Conservation (phyloP, 352 stramenopile genomes). For the Chrysophaeum taylorii region DNA sequence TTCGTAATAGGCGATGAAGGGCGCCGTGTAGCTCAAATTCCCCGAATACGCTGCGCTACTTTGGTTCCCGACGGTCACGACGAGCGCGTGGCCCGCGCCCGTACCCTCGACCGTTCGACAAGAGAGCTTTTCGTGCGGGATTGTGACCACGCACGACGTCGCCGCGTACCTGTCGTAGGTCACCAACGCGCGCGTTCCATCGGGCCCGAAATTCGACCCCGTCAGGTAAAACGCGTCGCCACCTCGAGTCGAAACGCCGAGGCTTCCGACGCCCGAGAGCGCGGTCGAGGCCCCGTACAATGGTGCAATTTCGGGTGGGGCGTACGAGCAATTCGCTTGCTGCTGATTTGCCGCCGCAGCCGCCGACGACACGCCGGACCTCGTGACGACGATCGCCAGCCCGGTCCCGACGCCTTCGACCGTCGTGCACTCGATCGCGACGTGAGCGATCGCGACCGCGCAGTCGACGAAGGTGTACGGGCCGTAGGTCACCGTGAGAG, state of each 20-base stretch:
- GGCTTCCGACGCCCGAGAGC: too few relatives aligned
- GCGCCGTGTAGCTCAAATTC: not conserved
- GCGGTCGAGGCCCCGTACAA: too few relatives aligned
- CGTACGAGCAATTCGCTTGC: too few relatives aligned
- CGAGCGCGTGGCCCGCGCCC: slow-evolving; percentile 11
- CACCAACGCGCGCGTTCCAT: not conserved
- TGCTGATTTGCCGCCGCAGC: too few relatives aligned
- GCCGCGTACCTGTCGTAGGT: slow-evolving; percentile 15
- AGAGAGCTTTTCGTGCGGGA: not conserved
- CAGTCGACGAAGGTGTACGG: not conserved
- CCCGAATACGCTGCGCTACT: not conserved
- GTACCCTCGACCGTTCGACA: slow-evolving; percentile 7
- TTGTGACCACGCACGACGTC: slow-evolving; percentile 11
- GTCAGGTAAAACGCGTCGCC: not conserved
- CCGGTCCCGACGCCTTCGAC: not conserved
- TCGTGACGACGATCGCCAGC: not conserved
- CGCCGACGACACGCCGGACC: not conserved
- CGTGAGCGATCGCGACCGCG: slow-evolving; percentile 10
- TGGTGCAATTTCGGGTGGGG: too few relatives aligned
- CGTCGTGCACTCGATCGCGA: slow-evolving; percentile 13
- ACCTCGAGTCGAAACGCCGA: too few relatives aligned
- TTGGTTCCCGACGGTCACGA: slow-evolving; percentile 10
- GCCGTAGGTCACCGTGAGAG: not conserved
- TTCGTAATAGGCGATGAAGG: slow-evolving; percentile 16
- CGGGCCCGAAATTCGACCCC: slow-evolving; percentile 14